These are phyloP conservation scores for Syncephalastrum contaminatum DNA, from an alignment of 371 early-diverging fungal species.

Conservation along the genomic window DNA sequence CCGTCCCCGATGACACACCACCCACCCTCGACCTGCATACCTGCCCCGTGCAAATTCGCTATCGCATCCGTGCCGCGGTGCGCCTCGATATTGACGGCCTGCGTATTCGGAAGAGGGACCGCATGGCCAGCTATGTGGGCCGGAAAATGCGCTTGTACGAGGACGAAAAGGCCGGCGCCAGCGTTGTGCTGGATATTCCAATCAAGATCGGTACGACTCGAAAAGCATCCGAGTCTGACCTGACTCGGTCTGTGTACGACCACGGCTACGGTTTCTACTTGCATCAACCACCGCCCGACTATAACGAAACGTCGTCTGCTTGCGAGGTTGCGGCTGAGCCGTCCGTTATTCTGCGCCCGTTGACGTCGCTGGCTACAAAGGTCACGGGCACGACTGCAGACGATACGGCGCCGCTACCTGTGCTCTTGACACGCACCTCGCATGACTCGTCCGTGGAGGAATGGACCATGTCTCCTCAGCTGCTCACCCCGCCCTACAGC, in stretches of 20 bases:
- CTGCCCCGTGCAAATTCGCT: conserved; percentile 18
- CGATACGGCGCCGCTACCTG: not conserved
- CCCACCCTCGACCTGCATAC: conserved; percentile 13
- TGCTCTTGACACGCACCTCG: too few relatives aligned
- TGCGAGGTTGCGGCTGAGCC: too few relatives aligned
- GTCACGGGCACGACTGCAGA: not conserved
- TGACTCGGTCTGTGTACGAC: conserved; percentile 8
- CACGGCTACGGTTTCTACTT: conserved; percentile 16
- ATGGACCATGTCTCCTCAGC: too few relatives aligned
- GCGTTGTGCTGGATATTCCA: conserved; percentile 10
- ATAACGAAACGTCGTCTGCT: not conserved
- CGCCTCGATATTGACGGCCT: conserved; percentile 21
- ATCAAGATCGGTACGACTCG: conserved; percentile 11
- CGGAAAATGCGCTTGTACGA: conserved; percentile 11
- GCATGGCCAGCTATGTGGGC: conserved; percentile 11
- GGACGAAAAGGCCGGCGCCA: conserved; percentile 8
- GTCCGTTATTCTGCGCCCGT: too few relatives aligned
- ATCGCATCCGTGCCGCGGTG: conserved; percentile 22
- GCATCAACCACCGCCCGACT: conserved; percentile 15
- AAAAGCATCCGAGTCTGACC: not conserved
- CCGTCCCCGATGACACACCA: conserved; percentile 16
- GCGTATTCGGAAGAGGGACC: conserved; percentile 13
- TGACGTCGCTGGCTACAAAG: too few relatives aligned
- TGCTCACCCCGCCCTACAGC: conserved; percentile 2
- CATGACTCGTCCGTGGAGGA: too few relatives aligned